Base-by-base conservation (phyloP, 495 filamentous ascomycete genomes). In the Pyronema domesticum region DNA sequence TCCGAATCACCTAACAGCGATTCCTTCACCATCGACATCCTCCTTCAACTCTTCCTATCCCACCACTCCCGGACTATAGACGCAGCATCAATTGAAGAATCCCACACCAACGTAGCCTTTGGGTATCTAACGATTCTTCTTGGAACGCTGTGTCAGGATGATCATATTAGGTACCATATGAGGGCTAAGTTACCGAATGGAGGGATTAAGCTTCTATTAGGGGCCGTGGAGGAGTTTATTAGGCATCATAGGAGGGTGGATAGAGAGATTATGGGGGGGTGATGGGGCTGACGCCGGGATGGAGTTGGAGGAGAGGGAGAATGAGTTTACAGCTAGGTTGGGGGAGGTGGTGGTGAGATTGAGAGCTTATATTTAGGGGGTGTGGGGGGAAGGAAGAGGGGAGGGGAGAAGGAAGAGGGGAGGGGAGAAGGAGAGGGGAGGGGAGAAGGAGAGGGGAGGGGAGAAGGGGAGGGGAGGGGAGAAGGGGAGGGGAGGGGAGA, bases 101-200 rank as follows among this genome's bases (percentile, higher is more conserved):
- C 81, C n/a, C 81, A 82, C 50, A 76, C 80, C 50, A 94, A 89
- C 65, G 87, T 99, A 33, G 83, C 85, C 2, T 80, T 89, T 55
- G 93, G 93, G 30, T 99, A 94, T 61, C 73, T 99, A 42, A 80
- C 89, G 0, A 79, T 96, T 4, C 72, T 95, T 3, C 71, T 99
- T 9, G 82, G 85, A 30, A 85, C 82, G 48, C 72, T 95, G 13
- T 87, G 82, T 63, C 70, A 89, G 15, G 70, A 79, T 49, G 46
- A 62, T 10, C 69, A 72, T 33, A 76, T 78, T 10, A 67, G 75
- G 36, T 63, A 67, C 23, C 65, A 71, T 17, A 71, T 89, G 30
- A 69, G 69, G 18, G 53, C 57, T 6, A 72, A 68, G 30, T 71
- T 86, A 44, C 76, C 76, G 1, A 74, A 78, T 6, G 74, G 74